phyloP scores from a whole-genome alignment of 2,329 filamentous ascomycete genomes.

The Clarireedia monteithiana region DNA sequence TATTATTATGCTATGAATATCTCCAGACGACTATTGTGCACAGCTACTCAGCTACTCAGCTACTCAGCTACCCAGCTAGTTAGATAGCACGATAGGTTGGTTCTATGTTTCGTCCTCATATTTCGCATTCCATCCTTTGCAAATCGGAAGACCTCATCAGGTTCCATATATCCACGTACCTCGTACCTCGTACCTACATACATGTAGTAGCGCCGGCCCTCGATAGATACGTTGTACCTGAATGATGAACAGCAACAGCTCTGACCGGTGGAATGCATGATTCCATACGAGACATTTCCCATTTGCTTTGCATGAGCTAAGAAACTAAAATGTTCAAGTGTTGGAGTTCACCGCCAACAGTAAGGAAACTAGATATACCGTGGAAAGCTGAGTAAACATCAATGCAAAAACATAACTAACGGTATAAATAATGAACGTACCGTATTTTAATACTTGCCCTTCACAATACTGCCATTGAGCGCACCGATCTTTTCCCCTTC shows the following conservation, averaged over 20 bases:
- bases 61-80: no score
- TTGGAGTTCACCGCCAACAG: conserved; percentile 4
- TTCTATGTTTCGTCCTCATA: neutral
- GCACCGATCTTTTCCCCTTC: no score
- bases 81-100: no score
- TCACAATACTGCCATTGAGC: no score
- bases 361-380: neutral
- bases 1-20: no score
- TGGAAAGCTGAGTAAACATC: no score
- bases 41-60: no score
- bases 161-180: neutral
- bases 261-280: neutral
- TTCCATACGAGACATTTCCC: neutral
- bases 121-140: neutral
- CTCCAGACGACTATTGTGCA: no score
- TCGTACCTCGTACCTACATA: neutral
- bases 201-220: no score
- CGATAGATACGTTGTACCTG: neutral
- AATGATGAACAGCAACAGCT: no score
- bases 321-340: neutral
- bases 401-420: no score
- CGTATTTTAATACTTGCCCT: neutral
- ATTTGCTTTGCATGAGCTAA: conserved; percentile 1
- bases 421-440: neutral
- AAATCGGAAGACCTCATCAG: no score